Evolutionary conservation across 75 land plant genomes (phyloP), one percentile per base, ranked within the genome.

Genomic region (Cryptomeria japonica): DNA sequence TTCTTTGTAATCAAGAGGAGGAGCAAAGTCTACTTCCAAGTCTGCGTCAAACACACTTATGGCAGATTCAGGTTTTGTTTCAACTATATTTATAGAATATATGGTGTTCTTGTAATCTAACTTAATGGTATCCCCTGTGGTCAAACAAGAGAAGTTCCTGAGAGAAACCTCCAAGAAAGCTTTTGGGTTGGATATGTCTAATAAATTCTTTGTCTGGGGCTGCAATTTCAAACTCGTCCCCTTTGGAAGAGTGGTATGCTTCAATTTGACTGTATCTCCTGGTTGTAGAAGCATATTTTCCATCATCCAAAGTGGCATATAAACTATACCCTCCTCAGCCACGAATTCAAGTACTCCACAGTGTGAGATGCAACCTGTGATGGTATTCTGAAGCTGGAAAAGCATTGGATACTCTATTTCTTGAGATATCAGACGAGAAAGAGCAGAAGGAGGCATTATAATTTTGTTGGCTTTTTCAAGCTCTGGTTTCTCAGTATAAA

Each of bases 21-120:
- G 47, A 31, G 92, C 93, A 93, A 94, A 93, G 64, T 94, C 95
- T 38, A 93, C 94, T 85, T 93, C 95, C 89, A 93, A 94, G 56
- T 94, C 95, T 7, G 93, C 90, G 34, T 93, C 94, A 87, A 93
- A 90, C 28, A 94, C 87, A 84, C 91, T 85, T 34, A 94, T 84
- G 55, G 94, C 94, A 55, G 77, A 0, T 14, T 88, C 76, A 44
- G 94, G 95, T 73, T 93, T 93, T 56, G 92, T 87, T 51, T 94
- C 94, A 0, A 94, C 85, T 46, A 93, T 88, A 88, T 94, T 88
- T 53, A 94, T 93, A 51, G 88, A 44, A 44, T 44, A 44, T 44
- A 8, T 44, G 47, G 47, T 44, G 0, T 44, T 44, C 8, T 44
- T 44, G 47, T 44, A 44, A 44, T 44, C 47, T 44, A 44, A 6